Evolutionary conservation across 495 filamentous ascomycete genomes (phyloP).

Genomic region (Parmelia sp.): DNA sequence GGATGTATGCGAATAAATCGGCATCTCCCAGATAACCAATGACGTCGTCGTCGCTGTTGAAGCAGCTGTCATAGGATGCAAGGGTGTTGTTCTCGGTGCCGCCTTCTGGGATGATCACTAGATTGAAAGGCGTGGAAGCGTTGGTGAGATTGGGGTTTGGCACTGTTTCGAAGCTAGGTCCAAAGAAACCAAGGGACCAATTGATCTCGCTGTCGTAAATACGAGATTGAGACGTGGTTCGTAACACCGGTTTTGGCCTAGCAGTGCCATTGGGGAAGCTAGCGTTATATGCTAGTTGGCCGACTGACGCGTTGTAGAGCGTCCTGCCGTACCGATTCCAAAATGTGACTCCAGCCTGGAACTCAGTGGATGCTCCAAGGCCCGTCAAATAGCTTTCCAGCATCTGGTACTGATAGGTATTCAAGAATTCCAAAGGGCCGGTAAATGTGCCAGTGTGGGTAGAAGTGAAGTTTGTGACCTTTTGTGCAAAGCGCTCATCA

Average conservation of each 20-base stretch:
- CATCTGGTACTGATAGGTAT: slow-evolving; percentile 46
- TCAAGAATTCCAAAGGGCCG: slow-evolving; percentile 45
- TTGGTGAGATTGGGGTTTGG: slow-evolving; percentile 28
- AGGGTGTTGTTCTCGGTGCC: slow-evolving; percentile 39
- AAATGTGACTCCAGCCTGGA: slow-evolving; percentile 42
- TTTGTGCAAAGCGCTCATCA: slow-evolving; percentile 41
- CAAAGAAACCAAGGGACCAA: slow-evolving; percentile 40
- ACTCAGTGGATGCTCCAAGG: slow-evolving; percentile 46
- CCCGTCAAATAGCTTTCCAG: slow-evolving; percentile 39
- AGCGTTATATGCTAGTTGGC: slow-evolving; percentile 39
- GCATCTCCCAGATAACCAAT: slow-evolving; percentile 32
- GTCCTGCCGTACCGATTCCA: slow-evolving; percentile 51
- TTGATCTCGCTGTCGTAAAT: slow-evolving; percentile 45
- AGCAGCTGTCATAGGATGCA: slow-evolving; percentile 37
- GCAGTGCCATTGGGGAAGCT: slow-evolving; percentile 42
- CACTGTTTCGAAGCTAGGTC: slow-evolving; percentile 29
- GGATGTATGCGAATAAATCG: slow-evolving; percentile 32
- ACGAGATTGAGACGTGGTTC: slow-evolving; percentile 45
- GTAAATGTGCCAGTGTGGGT: slow-evolving; percentile 34
- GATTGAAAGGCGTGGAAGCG: slow-evolving; percentile 29
- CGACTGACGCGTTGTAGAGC: slow-evolving; percentile 41
- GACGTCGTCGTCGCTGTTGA: slow-evolving; percentile 26
- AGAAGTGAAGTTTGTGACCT: slow-evolving; percentile 41
- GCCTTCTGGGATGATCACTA: slow-evolving; percentile 37
- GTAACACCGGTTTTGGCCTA: slow-evolving; percentile 41